Percentiles rank a stretch among this genome's conserved stretches.
phyloP scores from a whole-genome alignment of 208 protist genomes.

The Tetramitus jugosus region DNA sequence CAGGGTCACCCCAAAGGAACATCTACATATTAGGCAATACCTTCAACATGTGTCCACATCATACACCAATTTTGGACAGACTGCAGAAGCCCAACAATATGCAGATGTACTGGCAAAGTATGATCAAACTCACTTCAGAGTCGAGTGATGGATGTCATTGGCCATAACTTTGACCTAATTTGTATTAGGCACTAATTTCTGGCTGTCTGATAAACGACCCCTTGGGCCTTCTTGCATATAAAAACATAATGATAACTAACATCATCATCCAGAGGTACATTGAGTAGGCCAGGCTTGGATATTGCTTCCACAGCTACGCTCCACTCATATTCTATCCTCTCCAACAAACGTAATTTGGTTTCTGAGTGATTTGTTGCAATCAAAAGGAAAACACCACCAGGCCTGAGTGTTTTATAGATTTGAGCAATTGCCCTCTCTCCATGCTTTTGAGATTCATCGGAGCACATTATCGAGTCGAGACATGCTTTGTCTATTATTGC shows the following conservation, averaged over 20 bases:
- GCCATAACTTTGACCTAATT: not conserved
- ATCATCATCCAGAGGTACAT: not conserved
- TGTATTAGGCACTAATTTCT: not conserved
- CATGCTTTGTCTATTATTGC: not conserved
- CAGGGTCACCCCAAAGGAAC: not conserved
- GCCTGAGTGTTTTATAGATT: not conserved
- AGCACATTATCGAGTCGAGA: not conserved
- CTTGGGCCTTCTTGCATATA: not conserved
- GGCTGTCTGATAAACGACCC: not conserved
- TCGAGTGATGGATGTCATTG: too few relatives aligned
- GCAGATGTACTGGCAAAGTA: too few relatives aligned
- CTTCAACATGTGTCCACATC: not conserved
- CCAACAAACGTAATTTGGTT: not conserved
- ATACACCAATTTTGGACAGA: not conserved
- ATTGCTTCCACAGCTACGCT: not conserved
- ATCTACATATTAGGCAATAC: not conserved
- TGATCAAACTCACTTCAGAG: too few relatives aligned
- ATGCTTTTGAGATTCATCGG: not conserved
- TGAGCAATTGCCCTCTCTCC: not conserved
- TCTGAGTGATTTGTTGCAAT: not conserved
- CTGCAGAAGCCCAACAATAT: not conserved
- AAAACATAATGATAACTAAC: not conserved
- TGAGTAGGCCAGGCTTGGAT: not conserved
- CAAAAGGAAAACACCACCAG: not conserved
- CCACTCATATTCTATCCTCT: not conserved